Percentiles rank a stretch among this genome's conserved stretches.
Evolutionary conservation across 2,329 filamentous ascomycete genomes (phyloP).

Genomic region (Diplodia seriata): DNA sequence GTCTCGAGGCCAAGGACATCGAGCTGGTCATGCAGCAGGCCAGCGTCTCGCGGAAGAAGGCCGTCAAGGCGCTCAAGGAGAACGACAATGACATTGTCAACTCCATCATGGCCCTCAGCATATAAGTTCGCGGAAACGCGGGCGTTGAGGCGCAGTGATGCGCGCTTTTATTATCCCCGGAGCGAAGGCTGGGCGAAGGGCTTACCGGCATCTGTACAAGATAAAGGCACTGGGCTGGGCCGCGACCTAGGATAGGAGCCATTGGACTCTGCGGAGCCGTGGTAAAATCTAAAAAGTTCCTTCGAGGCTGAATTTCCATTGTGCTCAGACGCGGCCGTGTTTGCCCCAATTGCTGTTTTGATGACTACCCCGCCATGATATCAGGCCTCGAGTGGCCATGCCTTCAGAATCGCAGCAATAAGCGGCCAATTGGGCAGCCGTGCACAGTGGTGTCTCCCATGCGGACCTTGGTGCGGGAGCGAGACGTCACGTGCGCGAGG

Average conservation of each 20-base stretch:
- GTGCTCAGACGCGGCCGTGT: background rate
- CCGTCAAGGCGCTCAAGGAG: conserved; percentile 97
- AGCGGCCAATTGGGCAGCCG: background rate
- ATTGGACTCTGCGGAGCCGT: conserved; percentile 29
- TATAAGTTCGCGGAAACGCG: conserved; percentile 46
- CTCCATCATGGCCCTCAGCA: conserved; percentile 94
- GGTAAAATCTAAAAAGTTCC: conserved; percentile 33
- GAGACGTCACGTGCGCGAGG: conserved; percentile 15
- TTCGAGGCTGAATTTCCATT: conserved; percentile 14
- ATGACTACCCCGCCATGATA: background rate
- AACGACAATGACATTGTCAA: conserved; percentile 99
- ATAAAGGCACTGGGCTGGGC: conserved; percentile 29
- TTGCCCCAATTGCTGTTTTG: conserved; percentile 1
- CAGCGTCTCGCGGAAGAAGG: conserved; percentile 96
- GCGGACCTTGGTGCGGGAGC: conserved; percentile 8
- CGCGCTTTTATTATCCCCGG: conserved; percentile 13
- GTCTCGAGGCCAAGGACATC: conserved; percentile 98
- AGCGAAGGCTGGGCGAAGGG: conserved; percentile 31
- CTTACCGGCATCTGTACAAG: conserved; percentile 30
- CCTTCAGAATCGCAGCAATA: background rate
- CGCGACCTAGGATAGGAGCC: conserved; percentile 23
- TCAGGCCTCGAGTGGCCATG: background rate
- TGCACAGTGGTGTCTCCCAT: background rate
- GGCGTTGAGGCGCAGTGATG: conserved; percentile 4
- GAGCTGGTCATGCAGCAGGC: conserved; percentile 99